phyloP scores from a whole-genome alignment of 768 basidiomycete genomes.

The Mycena rebaudengoi region DNA sequence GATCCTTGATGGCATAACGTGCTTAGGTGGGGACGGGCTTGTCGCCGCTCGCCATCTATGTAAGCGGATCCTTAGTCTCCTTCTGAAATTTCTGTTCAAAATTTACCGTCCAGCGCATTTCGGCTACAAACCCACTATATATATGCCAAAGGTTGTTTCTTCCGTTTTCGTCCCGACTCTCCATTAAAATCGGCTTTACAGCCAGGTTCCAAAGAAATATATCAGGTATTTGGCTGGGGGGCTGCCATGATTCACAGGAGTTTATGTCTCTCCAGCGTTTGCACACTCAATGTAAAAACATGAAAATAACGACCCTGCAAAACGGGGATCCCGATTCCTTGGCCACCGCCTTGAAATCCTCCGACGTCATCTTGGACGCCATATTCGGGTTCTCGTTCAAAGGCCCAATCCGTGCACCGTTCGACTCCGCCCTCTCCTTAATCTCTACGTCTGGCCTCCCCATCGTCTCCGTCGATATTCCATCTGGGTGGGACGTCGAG shows the following conservation, averaged over 20 bases:
- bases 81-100: background rate
- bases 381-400: constrained; percentile 99
- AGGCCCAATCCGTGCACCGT: constrained; percentile 89
- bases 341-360: constrained; percentile 57
- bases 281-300: constrained; percentile 87
- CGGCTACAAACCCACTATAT: constrained; percentile 88
- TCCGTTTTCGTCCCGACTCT: background rate
- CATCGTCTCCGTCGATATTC: constrained; percentile 95
- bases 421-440: constrained; percentile 76
- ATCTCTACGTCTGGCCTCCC: constrained; percentile 73
- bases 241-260: background rate
- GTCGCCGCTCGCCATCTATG: constrained; percentile 96
- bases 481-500: constrained; percentile 96
- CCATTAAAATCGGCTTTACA: constrained; percentile 37
- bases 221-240: constrained; percentile 59
- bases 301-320: constrained; percentile 79
- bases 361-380: constrained; percentile 91
- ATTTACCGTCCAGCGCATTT: constrained; percentile 73
- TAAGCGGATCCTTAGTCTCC: constrained; percentile 39
- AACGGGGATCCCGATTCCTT: constrained; percentile 57
- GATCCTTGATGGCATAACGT: background rate
- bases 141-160: constrained; percentile 87
- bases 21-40: constrained; percentile 86
- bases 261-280: constrained; percentile 61
- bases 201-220: constrained; percentile 94